phyloP scores from a whole-genome alignment of 306 rosid genomes.

The Cicer bijugum region DNA sequence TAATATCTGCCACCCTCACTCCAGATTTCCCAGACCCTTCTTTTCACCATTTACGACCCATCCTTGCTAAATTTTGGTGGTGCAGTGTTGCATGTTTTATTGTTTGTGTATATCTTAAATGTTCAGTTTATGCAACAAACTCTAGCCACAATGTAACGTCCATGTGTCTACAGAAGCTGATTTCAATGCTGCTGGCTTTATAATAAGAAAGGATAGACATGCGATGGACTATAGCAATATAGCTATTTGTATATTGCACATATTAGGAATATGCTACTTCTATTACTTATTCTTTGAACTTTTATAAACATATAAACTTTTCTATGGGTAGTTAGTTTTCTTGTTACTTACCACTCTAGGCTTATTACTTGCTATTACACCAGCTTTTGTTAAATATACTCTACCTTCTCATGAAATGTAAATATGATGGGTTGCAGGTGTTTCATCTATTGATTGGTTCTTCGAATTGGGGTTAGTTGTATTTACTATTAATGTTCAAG shows the following conservation, averaged over 20 bases:
- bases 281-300: conserved; percentile 30
- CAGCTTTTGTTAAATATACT: conserved; percentile 33
- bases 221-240: not conserved
- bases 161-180: not conserved
- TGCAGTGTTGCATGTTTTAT: not conserved
- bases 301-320: not conserved
- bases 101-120: conserved; percentile 2
- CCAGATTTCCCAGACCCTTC: conserved; percentile 6
- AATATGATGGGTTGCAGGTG: conserved; percentile 68
- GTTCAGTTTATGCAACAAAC: conserved; percentile 32
- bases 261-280: conserved; percentile 36
- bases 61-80: conserved; percentile 26
- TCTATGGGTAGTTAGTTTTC: conserved; percentile 21
- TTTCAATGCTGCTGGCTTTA: conserved; percentile 7
- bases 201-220: conserved; percentile 34
- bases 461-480: conserved; percentile 79
- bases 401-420: conserved; percentile 46
- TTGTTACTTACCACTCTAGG: conserved; percentile 14
- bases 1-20: not conserved
- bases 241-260: conserved; percentile 22
- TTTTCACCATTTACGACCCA: not conserved
- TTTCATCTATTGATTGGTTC: conserved; percentile 91
- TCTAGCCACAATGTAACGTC: conserved; percentile 32
- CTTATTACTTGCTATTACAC: conserved; percentile 16
- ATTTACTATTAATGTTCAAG: conserved; percentile 38